Percentiles rank a stretch among this genome's conserved stretches.
These are phyloP conservation scores for Chaetothyriales sp. DNA, from an alignment of 2,329 filamentous ascomycete genomes.

Conservation along the genomic window DNA sequence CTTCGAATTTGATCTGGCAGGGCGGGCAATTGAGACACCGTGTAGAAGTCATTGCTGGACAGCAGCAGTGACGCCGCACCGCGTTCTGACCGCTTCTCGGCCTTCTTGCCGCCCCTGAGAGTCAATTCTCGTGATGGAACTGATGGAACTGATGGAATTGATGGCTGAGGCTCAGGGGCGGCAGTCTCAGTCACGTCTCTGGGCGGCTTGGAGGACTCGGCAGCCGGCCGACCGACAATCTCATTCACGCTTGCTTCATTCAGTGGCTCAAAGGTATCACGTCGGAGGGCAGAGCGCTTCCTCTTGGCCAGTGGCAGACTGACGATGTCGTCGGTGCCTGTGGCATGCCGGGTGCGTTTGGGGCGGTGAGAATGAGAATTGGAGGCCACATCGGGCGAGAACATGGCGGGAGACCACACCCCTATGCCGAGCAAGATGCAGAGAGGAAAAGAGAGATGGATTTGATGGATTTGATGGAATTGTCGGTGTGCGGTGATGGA, in stretches of 20 bases:
- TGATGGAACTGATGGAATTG: constrained; percentile 1
- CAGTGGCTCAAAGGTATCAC: constrained; percentile 23
- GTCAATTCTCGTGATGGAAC: constrained; percentile 24
- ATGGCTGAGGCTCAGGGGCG: background rate
- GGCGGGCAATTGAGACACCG: constrained; percentile 69
- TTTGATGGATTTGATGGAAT: background rate
- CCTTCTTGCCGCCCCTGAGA: constrained; percentile 26
- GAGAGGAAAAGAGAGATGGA: background rate
- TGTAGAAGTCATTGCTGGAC: constrained; percentile 72
- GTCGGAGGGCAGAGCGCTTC: constrained; percentile 31
- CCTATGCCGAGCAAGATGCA: background rate
- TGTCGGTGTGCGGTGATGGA: background rate
- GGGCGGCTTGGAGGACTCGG: constrained; percentile 2
- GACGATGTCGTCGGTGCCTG: constrained; percentile 30
- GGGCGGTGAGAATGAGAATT: constrained; percentile 17
- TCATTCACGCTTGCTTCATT: constrained; percentile 17
- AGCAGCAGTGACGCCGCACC: constrained; percentile 25
- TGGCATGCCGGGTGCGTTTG: constrained; percentile 19
- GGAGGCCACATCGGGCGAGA: constrained; percentile 16
- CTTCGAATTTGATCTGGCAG: constrained; percentile 64
- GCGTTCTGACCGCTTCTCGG: constrained; percentile 22
- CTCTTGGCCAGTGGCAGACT: constrained; percentile 34
- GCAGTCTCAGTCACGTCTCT: background rate
- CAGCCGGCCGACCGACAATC: constrained; percentile 12
- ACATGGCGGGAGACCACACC: constrained; percentile 12